phyloP scores from a whole-genome alignment of 768 basidiomycete genomes.

The Rhizopogon roseolus region DNA sequence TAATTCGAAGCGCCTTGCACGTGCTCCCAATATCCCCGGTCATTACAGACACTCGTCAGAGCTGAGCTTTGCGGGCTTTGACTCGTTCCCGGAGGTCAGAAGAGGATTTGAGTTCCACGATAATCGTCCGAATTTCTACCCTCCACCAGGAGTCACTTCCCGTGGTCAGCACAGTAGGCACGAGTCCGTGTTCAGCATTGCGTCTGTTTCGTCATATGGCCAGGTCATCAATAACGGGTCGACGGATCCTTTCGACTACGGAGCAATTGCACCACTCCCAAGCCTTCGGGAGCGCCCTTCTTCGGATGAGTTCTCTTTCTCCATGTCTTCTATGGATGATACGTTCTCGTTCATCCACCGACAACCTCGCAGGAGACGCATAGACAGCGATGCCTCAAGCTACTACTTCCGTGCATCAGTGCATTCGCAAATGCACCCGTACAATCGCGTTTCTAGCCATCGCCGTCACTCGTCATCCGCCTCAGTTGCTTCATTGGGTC shows the following conservation, averaged over 20 bases:
- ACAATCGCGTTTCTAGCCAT: slow-evolving; percentile 38
- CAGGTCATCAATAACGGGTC: slow-evolving; percentile 57
- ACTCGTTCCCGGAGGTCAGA: slow-evolving; percentile 75
- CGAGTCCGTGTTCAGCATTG: slow-evolving; percentile 68
- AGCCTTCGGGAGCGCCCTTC: slow-evolving; percentile 50
- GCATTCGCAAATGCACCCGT: slow-evolving; percentile 23
- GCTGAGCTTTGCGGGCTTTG: slow-evolving; percentile 66
- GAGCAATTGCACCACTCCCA: slow-evolving; percentile 27
- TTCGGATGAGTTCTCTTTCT: slow-evolving; percentile 55
- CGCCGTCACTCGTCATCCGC: slow-evolving; percentile 59
- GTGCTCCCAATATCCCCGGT: slow-evolving; percentile 12
- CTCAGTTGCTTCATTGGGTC: slow-evolving; percentile 49
- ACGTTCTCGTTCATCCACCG: slow-evolving; percentile 61
- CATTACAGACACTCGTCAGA: slow-evolving; percentile 41
- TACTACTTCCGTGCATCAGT: slow-evolving; percentile 56
- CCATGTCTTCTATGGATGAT: slow-evolving; percentile 59
- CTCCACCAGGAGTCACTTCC: slow-evolving; percentile 37
- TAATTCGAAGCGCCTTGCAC: slow-evolving; percentile 28
- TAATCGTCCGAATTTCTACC: slow-evolving; percentile 62
- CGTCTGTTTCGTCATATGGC: slow-evolving; percentile 78
- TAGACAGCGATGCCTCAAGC: slow-evolving; percentile 74
- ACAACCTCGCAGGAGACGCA: slow-evolving; percentile 41
- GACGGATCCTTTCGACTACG: slow-evolving; percentile 74
- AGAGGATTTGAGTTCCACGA: slow-evolving; percentile 72
- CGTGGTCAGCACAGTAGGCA: slow-evolving; percentile 39